Base-by-base conservation (phyloP, 2,329 filamentous ascomycete species). In the Calonectria hawksworthii region DNA sequence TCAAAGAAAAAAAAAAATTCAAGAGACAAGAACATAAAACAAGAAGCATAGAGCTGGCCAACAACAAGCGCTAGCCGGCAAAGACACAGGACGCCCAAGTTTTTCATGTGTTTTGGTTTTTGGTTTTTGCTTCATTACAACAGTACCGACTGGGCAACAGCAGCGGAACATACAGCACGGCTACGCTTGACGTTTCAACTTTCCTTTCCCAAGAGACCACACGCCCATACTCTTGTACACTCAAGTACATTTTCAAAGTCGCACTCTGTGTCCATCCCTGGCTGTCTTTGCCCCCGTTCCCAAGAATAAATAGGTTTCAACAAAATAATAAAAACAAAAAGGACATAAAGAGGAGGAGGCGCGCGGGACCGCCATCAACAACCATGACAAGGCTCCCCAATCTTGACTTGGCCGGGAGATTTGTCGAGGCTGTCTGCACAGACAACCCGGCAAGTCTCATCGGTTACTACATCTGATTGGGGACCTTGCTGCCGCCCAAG, bases 271-370 rank as follows among this genome's bases (percentile, higher is more conserved):
- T 66, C 56, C 56, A 72, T 72, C 54, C 75, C 75, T 74, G 74
- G 70, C 72, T 78, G 76, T 73, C 76, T 79, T 80, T 78, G 70
- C 78, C 71, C 64, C 71, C 71, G 47, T 80, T 77, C 77, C 79
- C 76, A 80, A 80, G 77, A 78, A 77, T 78, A 80, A 73, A 80
- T 80, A 76, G 74, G 73, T 72, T 72, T 78, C 75, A 76, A 78
- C 75, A 77, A 80, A 78, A 77, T 70, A 59, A 79, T 73, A 75
- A 80, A 78, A 73, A 77, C 78, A 70, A 70, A 63, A 63, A 70
- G 68, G 74, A 79, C 78, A 80, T 79, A 75, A 78, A 77, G 77
- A 78, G 69, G 77, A 74, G 70, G 66, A 70, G 72, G 71, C 70
- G 56, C 68, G 66, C 67, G 28, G 44, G 51, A 68, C 74, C 74